phyloP scores from a whole-genome alignment of 2,329 filamentous ascomycete genomes.

The Didymella segeticola region DNA sequence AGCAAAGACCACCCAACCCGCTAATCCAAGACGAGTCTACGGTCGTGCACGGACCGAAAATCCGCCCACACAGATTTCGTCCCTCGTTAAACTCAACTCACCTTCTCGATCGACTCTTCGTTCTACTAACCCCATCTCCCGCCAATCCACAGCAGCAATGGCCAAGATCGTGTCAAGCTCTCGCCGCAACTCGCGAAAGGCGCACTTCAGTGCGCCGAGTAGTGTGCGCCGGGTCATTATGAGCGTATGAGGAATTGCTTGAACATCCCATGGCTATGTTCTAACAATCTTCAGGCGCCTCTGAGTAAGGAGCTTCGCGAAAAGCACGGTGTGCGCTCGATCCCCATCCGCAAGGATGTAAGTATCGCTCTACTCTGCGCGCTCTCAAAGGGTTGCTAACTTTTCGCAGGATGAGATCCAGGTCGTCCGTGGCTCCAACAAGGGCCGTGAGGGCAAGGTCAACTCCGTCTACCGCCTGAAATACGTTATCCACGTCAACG shows the following conservation, averaged over 20 bases:
- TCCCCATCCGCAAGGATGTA: slow-evolving; percentile 92
- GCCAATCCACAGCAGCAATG: slow-evolving; percentile 63
- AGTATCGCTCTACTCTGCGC: slow-evolving; percentile 43
- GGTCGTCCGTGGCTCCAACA: slow-evolving; percentile 91
- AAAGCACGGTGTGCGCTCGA: slow-evolving; percentile 93
- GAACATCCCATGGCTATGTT: slow-evolving; percentile 36
- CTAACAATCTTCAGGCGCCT: slow-evolving; percentile 47
- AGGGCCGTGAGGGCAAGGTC: slow-evolving; percentile 98
- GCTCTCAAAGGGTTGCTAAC: slow-evolving; percentile 35
- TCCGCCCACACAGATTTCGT: no score
- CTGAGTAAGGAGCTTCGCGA: slow-evolving; percentile 84
- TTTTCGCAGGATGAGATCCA: slow-evolving; percentile 73
- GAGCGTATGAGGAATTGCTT: slow-evolving; percentile 72
- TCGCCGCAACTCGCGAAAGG: slow-evolving; percentile 98
- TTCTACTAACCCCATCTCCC: slow-evolving; percentile 42
- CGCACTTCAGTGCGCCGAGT: slow-evolving; percentile 95
- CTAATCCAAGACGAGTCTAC: no score
- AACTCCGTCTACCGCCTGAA: slow-evolving; percentile 82
- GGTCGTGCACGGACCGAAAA: no score
- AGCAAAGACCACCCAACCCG: no score
- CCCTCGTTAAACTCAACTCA: slow-evolving; percentile 28
- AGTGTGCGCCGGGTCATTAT: slow-evolving; percentile 95
- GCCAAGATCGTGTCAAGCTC: slow-evolving; percentile 80
- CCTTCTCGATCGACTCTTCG: slow-evolving; percentile 16
- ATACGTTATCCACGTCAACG: slow-evolving; percentile 97